Evolutionary conservation across 345 rosid species (phyloP).

Genomic region (Raphanus sativus): DNA sequence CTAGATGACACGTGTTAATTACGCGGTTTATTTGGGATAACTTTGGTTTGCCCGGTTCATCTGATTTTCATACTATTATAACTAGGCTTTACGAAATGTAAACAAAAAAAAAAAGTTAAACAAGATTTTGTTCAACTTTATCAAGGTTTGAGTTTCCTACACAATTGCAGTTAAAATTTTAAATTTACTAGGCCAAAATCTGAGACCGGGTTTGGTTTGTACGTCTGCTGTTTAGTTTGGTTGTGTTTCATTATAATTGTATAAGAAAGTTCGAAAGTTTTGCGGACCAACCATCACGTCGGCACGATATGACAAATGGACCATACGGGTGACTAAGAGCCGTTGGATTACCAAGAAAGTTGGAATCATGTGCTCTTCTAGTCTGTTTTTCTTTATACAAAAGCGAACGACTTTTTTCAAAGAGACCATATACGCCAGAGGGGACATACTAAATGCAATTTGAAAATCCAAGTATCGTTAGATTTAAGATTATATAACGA

Average conservation of each 20-base stretch:
- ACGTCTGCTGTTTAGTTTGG: background rate
- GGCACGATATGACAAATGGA: conserved; percentile 25
- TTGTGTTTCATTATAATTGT: background rate
- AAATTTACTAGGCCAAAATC: background rate
- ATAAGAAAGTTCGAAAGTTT: conserved; percentile 26
- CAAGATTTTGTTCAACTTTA: background rate
- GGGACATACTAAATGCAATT: background rate
- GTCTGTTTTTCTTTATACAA: conserved; percentile 9
- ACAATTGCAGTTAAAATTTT: background rate
- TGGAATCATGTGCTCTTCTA: conserved; percentile 34
- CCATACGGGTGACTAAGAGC: conserved; percentile 15
- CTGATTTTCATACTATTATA: background rate
- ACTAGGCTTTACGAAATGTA: background rate
- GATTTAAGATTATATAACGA: conserved; percentile 12
- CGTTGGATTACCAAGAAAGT: conserved; percentile 38
- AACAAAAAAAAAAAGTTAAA: background rate
- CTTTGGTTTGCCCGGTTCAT: conserved; percentile 5
- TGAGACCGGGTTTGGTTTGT: background rate
- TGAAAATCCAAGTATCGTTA: conserved; percentile 4
- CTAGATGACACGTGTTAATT: background rate
- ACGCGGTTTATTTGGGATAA: background rate
- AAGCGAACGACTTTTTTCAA: conserved; percentile 13
- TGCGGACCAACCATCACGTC: conserved; percentile 27
- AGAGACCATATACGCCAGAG: conserved; percentile 24
- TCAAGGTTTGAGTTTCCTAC: background rate